Base-by-base conservation (phyloP, 768 basidiomycete genomes). In the Boletus rex-veris region DNA sequence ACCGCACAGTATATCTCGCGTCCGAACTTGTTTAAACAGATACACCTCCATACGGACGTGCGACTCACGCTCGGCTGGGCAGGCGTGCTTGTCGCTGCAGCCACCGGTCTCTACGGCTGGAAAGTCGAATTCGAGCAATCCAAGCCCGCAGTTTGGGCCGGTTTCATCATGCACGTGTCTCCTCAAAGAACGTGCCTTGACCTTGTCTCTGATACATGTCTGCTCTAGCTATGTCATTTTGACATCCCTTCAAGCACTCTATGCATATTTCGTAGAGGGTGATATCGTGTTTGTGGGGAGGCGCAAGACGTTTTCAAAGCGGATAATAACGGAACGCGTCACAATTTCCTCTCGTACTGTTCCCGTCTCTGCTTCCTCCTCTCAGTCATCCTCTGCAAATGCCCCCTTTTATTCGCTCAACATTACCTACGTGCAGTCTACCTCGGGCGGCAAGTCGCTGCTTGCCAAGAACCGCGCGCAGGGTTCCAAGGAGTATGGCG, bases 321-420 rank as follows among this genome's bases (percentile, higher is more conserved):
- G 95, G 88, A 96, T 97, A 65, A 86, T 95, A 44, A 92, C 91
- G 3, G 94, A 98, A 67, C 84, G 87, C 58, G 82, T 98, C 72
- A 89, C 85, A 28, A 78, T 95, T 52, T 79, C 82, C 19, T 88
- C 92, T 5, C 77, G 76, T 30, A 88, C 90, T 4, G 61, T 75
- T 15, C 85, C 90, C 31, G 77, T 50, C 35, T 57, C 61, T 33
- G 35, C 58, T 38, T 37, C 58, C 21, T 33, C 31, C 9, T 30
- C 56, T 39, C 38, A 54, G 19, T 38, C 55, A 18, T 60, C 59
- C 18, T 75, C 75, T 21, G 61, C 76, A 33, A 74, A 74, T 45
- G 77, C 86, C 31, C 88, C 90, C 24, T 77, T 79, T 44, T 94
- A 93, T 70, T 71, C 77, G 15, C 74, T 96, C 58, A 75, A 78